Evolutionary conservation across 352 stramenopile species (phyloP).

Genomic region (Phytophthora pluvialis): DNA sequence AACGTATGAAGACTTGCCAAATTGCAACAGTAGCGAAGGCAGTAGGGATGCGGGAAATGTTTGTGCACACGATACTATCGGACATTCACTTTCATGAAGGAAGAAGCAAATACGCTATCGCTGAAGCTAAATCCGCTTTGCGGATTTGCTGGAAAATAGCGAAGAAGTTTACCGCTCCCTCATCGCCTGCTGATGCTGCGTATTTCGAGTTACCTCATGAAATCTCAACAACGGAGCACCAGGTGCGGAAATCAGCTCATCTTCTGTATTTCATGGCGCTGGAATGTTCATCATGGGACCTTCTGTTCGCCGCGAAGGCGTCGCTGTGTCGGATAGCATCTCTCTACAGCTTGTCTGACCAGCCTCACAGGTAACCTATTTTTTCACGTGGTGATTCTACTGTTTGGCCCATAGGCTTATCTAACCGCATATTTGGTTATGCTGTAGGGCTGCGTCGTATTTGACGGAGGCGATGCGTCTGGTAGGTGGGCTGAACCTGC

Average conservation of each 20-base stretch:
- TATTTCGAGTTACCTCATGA: constrained; percentile 53
- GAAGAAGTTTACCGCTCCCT: constrained; percentile 44
- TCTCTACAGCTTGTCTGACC: constrained; percentile 55
- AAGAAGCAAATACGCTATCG: constrained; percentile 45
- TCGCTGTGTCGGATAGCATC: constrained; percentile 66
- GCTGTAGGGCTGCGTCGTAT: constrained; percentile 52
- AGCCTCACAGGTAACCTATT: constrained; percentile 54
- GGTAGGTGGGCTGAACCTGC: constrained; percentile 64
- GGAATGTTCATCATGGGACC: constrained; percentile 77
- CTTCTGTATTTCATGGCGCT: constrained; percentile 69
- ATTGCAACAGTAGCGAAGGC: constrained; percentile 36
- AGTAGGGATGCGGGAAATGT: constrained; percentile 57
- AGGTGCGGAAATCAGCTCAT: constrained; percentile 25
- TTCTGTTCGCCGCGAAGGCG: constrained; percentile 62
- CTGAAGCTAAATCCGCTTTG: constrained; percentile 62
- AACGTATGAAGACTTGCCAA: constrained; percentile 8
- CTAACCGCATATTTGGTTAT: constrained; percentile 7
- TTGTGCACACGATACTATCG: constrained; percentile 56
- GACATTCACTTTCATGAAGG: constrained; percentile 65
- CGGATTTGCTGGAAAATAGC: constrained; percentile 75
- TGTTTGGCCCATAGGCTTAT: constrained; percentile 4
- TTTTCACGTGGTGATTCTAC: background rate
- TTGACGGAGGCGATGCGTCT: constrained; percentile 73
- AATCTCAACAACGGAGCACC: constrained; percentile 28
- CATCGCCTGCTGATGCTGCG: constrained; percentile 10